Percentiles rank a stretch among this genome's conserved stretches.
Conservation (phyloP, 2,329 filamentous ascomycete genomes). For the Ophiosphaerella herpotricha region DNA sequence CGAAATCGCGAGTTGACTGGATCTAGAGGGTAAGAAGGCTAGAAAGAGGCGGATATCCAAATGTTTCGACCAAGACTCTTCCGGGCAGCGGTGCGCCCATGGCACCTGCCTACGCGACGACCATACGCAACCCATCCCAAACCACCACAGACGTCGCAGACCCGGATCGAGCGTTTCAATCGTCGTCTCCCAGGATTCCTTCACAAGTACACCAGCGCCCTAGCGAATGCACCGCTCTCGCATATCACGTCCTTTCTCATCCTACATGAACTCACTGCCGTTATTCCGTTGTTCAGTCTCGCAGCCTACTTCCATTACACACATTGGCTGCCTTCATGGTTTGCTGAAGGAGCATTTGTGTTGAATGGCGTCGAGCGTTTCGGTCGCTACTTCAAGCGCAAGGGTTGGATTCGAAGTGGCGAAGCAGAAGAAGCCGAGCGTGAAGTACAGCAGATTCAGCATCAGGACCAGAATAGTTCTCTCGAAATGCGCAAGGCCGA, state of each 20-base stretch:
- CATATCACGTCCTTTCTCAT: conserved; percentile 86
- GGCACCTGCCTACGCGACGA: conserved; percentile 13
- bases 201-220: conserved; percentile 68
- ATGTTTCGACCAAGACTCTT: conserved; percentile 17
- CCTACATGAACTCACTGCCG: conserved; percentile 85
- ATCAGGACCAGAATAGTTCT: conserved; percentile 50
- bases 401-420: conserved; percentile 74
- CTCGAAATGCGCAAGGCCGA: conserved; percentile 33
- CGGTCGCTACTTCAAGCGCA: conserved; percentile 75
- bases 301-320: conserved; percentile 62
- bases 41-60: conserved; percentile 5
- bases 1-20: not conserved
- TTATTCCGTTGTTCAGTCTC: conserved; percentile 64
- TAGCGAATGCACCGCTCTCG: conserved; percentile 77
- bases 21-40: conserved; percentile 3
- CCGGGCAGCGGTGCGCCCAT: not conserved
- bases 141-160: conserved; percentile 26
- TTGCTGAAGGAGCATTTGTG: conserved; percentile 58
- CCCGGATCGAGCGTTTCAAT: conserved; percentile 43
- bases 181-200: conserved; percentile 64
- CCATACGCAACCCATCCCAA: conserved; percentile 22
- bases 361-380: conserved; percentile 72
- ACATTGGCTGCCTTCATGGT: conserved; percentile 68
- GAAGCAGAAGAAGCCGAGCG: conserved; percentile 53
- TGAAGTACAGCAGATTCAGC: conserved; percentile 15